Conservation (phyloP, 23 red algal species). For the Chondrus crispus region DNA sequence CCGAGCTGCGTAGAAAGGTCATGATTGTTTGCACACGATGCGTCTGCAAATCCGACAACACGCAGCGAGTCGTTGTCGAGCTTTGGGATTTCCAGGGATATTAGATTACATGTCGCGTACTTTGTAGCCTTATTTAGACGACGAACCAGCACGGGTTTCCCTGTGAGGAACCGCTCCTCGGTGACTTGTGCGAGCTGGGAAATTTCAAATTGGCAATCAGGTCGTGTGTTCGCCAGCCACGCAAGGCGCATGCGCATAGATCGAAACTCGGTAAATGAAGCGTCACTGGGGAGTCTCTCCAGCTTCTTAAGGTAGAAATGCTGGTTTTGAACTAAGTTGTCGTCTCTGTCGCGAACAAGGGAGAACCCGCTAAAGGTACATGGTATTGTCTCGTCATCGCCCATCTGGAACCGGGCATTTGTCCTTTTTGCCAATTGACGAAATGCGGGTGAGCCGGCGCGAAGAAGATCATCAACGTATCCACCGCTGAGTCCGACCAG, state of each 20-base stretch:
- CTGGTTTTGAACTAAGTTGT: not conserved
- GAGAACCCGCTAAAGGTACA: not conserved
- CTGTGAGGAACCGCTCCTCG: not conserved
- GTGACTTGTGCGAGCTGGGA: constrained; percentile 4
- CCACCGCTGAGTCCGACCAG: not conserved
- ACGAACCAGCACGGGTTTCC: not conserved
- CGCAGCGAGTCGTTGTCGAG: not conserved
- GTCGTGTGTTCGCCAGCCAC: constrained; percentile 7
- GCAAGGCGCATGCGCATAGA: not conserved
- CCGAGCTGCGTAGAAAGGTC: constrained; percentile 4
- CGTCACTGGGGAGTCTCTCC: not conserved
- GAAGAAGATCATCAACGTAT: not conserved
- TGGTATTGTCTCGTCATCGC: not conserved
- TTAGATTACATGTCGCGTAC: not conserved
- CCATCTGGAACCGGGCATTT: not conserved
- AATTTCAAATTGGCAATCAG: constrained; percentile 13
- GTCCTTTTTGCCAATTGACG: not conserved
- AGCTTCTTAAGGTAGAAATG: constrained; percentile 4
- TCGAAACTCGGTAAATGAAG: not conserved
- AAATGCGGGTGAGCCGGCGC: not conserved
- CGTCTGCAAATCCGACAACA: not conserved
- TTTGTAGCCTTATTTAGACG: not conserved
- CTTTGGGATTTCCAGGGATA: not conserved
- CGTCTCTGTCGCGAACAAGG: not conserved
- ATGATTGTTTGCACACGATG: constrained; percentile 6